These are phyloP conservation scores for Ogataea methylovora DNA, from an alignment of 805 yeast genomes.

Conservation along the genomic window DNA sequence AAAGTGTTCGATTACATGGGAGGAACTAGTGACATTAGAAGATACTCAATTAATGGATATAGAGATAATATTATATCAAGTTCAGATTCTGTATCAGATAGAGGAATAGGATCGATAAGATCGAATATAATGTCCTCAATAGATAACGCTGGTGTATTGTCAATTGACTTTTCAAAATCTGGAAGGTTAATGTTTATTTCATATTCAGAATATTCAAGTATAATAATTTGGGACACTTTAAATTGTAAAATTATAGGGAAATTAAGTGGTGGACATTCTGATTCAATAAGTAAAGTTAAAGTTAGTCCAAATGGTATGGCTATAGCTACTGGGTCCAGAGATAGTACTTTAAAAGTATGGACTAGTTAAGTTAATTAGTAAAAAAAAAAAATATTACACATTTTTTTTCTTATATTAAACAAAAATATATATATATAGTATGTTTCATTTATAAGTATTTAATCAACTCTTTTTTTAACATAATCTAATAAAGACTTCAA, in stretches of 20 bases:
- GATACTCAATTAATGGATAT: conserved; percentile 9
- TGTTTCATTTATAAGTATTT: no score
- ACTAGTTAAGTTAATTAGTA: neutral
- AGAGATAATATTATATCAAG: no score
- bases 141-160: conserved; percentile 62
- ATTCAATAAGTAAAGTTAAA: conserved; percentile 53
- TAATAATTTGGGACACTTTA: conserved; percentile 72
- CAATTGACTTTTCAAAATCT: conserved; percentile 64
- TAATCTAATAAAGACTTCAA: conserved; percentile 93
- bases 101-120: no score
- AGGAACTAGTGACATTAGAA: neutral
- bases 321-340: conserved; percentile 78
- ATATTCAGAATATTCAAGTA: conserved; percentile 61
- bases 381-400: no score
- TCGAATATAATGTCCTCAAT: conserved; percentile 23
- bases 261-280: conserved; percentile 51
- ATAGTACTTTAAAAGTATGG: conserved; percentile 66
- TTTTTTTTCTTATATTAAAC: neutral
- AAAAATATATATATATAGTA: no score
- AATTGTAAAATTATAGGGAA: conserved; percentile 58
- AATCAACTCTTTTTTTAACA: conserved; percentile 59
- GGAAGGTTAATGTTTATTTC: conserved; percentile 72
- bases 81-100: neutral
- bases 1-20: conserved; percentile 2
- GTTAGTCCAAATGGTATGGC: conserved; percentile 71